Percentiles rank a stretch among this genome's conserved stretches.
Evolutionary conservation across 768 basidiomycete genomes (phyloP).

Genomic region (Tricholoma bakamatsutake): DNA sequence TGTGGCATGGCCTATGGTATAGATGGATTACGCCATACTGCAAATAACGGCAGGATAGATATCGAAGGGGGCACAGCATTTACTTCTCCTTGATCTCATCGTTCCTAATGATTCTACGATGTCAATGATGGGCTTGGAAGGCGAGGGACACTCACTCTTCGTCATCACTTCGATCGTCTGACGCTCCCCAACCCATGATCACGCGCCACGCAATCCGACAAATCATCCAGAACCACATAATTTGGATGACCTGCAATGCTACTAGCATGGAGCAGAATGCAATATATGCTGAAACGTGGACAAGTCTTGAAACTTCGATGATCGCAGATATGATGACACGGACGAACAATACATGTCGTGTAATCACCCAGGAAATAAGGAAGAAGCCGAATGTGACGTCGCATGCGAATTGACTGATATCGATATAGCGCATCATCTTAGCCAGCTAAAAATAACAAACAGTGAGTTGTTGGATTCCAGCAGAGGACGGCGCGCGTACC

Average conservation of each 20-base stretch:
- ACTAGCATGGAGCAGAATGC: slow-evolving; percentile 52
- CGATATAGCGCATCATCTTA: slow-evolving; percentile 92
- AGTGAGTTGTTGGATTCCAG: slow-evolving; percentile 4
- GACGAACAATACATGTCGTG: slow-evolving; percentile 80
- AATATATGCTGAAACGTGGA: slow-evolving; percentile 39
- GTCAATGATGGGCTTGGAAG: slow-evolving; percentile 1
- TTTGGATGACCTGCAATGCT: slow-evolving; percentile 65
- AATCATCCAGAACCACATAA: slow-evolving; percentile 86
- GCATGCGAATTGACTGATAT: slow-evolving; percentile 50
- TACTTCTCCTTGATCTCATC: slow-evolving; percentile 28
- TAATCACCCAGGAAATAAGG: slow-evolving; percentile 85
- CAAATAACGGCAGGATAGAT: not conserved
- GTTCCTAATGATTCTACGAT: slow-evolving; percentile 17
- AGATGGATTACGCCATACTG: not conserved
- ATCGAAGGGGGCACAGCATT: not conserved
- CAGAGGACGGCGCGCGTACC: slow-evolving; percentile 41
- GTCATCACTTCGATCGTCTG: slow-evolving; percentile 84
- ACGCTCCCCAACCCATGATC: slow-evolving; percentile 64
- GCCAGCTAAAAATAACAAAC: slow-evolving; percentile 68
- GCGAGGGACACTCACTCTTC: slow-evolving; percentile 41
- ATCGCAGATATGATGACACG: slow-evolving; percentile 60
- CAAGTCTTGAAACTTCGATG: slow-evolving; percentile 40
- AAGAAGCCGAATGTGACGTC: slow-evolving; percentile 78
- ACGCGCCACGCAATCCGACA: slow-evolving; percentile 80
- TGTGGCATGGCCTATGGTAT: not conserved